phyloP scores from a whole-genome alignment of 129 eudicot species.

The Flaveria bidentis region DNA sequence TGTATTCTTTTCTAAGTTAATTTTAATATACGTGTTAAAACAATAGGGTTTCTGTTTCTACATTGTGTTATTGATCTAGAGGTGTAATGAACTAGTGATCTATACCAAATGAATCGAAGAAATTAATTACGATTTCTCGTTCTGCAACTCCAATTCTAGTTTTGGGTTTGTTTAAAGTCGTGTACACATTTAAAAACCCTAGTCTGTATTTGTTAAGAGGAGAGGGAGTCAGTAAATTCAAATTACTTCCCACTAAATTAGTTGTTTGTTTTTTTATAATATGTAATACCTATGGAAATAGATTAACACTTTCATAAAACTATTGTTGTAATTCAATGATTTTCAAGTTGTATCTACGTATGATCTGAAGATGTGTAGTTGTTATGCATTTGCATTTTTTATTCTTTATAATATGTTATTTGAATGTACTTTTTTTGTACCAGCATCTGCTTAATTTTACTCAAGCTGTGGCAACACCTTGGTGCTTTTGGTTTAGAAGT shows the following conservation, averaged over 20 bases:
- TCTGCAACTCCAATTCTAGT: neutral
- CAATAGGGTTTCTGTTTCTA: no score
- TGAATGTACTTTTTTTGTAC: neutral
- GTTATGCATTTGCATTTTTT: neutral
- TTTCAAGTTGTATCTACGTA: neutral
- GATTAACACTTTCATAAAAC: neutral
- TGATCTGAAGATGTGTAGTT: constrained; percentile 3
- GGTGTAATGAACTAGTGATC: no score
- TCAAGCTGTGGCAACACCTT: neutral
- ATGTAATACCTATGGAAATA: neutral
- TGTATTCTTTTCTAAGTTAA: no score
- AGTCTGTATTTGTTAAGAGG: neutral
- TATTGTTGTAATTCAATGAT: neutral
- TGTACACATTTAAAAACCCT: neutral
- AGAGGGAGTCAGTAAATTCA: neutral
- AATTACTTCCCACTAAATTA: no score
- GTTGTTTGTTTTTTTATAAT: neutral
- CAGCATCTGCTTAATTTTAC: neutral
- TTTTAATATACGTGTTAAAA: no score
- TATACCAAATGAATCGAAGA: no score
- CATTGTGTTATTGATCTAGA: no score
- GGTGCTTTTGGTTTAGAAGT: neutral
- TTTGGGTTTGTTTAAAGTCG: neutral
- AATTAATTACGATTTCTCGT: neutral
- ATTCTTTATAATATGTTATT: neutral